Base-by-base conservation (phyloP, 371 early-diverging fungal species). In the Phascolomyces articulosus region DNA sequence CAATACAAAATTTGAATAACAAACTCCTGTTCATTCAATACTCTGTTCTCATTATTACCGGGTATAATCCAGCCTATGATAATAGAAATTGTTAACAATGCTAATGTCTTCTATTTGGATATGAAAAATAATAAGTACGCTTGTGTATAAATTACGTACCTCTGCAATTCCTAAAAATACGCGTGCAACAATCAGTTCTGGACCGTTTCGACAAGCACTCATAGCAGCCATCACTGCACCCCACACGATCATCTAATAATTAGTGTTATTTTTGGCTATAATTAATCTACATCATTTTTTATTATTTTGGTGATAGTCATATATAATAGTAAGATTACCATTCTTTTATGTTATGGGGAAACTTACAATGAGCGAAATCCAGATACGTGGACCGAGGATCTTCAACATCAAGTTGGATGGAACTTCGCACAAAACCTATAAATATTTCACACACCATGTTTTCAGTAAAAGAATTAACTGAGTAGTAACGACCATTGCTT, bases 151-250 rank as follows among this genome's bases (percentile, higher is more conserved):
- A 16, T 18, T 28, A 55, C 10, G 28, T 28, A 9, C 9, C 63
- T 93, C 94, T 26, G 88, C 77, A 26, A 90, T 63, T 40, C 93
- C 93, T 40, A 90, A 70, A 62, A 91, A 88, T 70, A 90, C 90
- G 18, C 93, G 85, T 27, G 81, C 60, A 1, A 79, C 81, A 44
- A 86, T 66, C 54, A 90, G 70, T 11, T 85, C 84, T 10, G 76
- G 66, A 21, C 78, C 62, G 38, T 78, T 79, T 2, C 29, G 41
- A 38, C 68, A 64, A 1, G 80, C 78, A 16, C 80, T 79, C 85
- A 85, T 80, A 34, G 69, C 69, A 18, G 80, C 77, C 72, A 80
- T 75, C 48, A 71, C 44, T 10, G 16, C 10, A 16, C 82, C 84
- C 85, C 84, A 73, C 55, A 72, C 53, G 48, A 85, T 16, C 44